phyloP scores from a whole-genome alignment of 495 filamentous ascomycete species.

The Penicillium coffeae region DNA sequence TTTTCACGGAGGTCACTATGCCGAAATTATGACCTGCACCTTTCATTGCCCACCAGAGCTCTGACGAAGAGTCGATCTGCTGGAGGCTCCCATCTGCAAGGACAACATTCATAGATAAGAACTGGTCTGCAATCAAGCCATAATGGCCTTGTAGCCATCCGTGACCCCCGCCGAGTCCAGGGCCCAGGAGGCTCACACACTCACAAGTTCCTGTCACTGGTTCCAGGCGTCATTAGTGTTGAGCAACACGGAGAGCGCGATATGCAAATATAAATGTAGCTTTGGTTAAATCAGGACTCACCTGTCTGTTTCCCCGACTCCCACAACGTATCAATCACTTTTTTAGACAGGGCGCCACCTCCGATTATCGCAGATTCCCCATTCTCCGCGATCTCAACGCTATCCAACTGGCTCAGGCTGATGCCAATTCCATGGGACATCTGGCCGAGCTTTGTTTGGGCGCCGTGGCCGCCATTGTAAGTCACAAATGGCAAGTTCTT shows the following conservation, averaged over 20 bases:
- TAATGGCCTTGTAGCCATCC: conserved; percentile 56
- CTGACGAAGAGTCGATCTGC: conserved; percentile 34
- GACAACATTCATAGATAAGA: conserved; percentile 51
- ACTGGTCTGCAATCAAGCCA: conserved; percentile 58
- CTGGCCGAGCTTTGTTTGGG: conserved; percentile 33
- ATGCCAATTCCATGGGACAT: conserved; percentile 51
- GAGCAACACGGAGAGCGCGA: background rate
- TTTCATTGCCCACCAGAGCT: conserved; percentile 55
- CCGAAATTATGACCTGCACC: conserved; percentile 64
- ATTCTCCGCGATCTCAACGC: conserved; percentile 35
- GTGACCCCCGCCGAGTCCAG: conserved; percentile 59
- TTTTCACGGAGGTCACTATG: conserved; percentile 48
- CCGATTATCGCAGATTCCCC: conserved; percentile 47
- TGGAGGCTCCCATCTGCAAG: conserved; percentile 49
- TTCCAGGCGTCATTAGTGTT: background rate
- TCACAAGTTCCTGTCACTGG: conserved; percentile 48
- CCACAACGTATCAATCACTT: conserved; percentile 30
- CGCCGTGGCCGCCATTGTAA: conserved; percentile 3
- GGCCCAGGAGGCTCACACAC: conserved; percentile 53
- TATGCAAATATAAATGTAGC: too few relatives aligned
- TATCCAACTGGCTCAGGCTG: conserved; percentile 36
- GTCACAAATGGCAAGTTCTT: background rate
- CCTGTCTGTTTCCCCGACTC: conserved; percentile 19
- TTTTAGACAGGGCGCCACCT: conserved; percentile 43
- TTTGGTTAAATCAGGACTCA: background rate